These are phyloP conservation scores for Calonectria henricotiae DNA, from an alignment of 2,329 filamentous ascomycete genomes.

Conservation along the genomic window DNA sequence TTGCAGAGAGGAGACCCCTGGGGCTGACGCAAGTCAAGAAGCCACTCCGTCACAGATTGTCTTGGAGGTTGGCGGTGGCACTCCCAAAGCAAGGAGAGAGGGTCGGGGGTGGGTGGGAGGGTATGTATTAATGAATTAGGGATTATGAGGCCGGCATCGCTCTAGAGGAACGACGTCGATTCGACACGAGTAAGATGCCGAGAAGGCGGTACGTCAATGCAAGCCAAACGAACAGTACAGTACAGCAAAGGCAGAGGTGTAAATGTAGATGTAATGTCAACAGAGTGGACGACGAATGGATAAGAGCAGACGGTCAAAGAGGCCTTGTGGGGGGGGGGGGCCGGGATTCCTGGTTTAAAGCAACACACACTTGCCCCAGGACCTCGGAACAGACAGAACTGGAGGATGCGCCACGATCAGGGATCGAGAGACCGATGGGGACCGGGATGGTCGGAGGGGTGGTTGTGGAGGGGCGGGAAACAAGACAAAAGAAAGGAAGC, in stretches of 20 bases:
- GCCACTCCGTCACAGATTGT: slow-evolving; percentile 46
- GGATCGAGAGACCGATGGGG: slow-evolving; percentile 23
- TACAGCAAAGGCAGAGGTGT: slow-evolving; percentile 36
- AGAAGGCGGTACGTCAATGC: slow-evolving; percentile 14
- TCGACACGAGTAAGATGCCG: slow-evolving; percentile 47
- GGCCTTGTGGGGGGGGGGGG: not conserved
- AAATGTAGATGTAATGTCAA: not conserved
- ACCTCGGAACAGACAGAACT: slow-evolving; percentile 24
- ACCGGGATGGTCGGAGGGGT: slow-evolving; percentile 34
- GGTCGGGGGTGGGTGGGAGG: slow-evolving; percentile 35
- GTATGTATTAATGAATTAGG: slow-evolving; percentile 54
- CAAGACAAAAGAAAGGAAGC: slow-evolving; percentile 31
- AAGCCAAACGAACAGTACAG: slow-evolving; percentile 41
- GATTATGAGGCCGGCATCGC: slow-evolving; percentile 53
- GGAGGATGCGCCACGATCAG: slow-evolving; percentile 25
- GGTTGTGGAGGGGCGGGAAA: slow-evolving; percentile 15
- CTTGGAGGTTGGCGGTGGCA: slow-evolving; percentile 38
- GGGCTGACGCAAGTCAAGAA: slow-evolving; percentile 39
- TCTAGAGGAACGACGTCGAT: slow-evolving; percentile 38
- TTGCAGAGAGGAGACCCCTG: slow-evolving; percentile 22
- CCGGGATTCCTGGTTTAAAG: slow-evolving; percentile 29
- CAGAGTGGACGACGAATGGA: slow-evolving; percentile 40
- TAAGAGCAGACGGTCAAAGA: slow-evolving; percentile 23
- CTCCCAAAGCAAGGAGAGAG: slow-evolving; percentile 35
- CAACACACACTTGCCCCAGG: slow-evolving; percentile 21